These are phyloP conservation scores for Dendrocalamus sinicus DNA, from an alignment of 176 grass and related monocot species.

Conservation along the genomic window DNA sequence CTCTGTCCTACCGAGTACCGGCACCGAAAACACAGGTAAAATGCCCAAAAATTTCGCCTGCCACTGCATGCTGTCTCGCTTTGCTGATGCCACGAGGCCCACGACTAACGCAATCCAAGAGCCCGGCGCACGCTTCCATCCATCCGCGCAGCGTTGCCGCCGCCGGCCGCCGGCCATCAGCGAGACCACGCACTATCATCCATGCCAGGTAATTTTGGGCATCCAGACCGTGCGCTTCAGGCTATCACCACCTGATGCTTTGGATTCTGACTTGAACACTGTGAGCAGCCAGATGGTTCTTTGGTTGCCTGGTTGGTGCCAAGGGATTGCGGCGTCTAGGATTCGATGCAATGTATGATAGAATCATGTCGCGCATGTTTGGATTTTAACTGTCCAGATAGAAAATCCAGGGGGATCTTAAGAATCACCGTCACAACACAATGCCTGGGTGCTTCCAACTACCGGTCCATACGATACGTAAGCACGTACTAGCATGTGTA, in stretches of 20 bases:
- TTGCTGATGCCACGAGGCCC: background rate
- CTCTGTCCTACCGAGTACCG: background rate
- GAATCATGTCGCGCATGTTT: background rate
- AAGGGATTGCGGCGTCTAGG: background rate
- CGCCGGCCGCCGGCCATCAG: no score
- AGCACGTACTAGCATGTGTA: background rate
- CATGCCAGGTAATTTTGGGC: background rate
- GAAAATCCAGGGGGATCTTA: background rate
- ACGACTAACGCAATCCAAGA: background rate
- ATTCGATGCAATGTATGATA: background rate
- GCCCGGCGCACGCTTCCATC: background rate
- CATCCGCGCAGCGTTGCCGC: background rate
- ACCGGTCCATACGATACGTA: background rate
- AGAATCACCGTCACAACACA: background rate
- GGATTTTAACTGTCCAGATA: background rate
- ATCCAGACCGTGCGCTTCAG: background rate
- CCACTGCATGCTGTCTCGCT: background rate
- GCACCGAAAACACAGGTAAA: background rate
- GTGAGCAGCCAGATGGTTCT: background rate
- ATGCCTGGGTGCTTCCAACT: background rate
- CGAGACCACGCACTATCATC: background rate
- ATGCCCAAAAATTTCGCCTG: background rate
- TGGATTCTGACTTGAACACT: background rate
- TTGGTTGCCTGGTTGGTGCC: background rate
- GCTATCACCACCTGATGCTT: background rate